Evolutionary conservation across 1,139 yeast genomes (phyloP).

Genomic region (Debaryomycetaceae sp.): DNA sequence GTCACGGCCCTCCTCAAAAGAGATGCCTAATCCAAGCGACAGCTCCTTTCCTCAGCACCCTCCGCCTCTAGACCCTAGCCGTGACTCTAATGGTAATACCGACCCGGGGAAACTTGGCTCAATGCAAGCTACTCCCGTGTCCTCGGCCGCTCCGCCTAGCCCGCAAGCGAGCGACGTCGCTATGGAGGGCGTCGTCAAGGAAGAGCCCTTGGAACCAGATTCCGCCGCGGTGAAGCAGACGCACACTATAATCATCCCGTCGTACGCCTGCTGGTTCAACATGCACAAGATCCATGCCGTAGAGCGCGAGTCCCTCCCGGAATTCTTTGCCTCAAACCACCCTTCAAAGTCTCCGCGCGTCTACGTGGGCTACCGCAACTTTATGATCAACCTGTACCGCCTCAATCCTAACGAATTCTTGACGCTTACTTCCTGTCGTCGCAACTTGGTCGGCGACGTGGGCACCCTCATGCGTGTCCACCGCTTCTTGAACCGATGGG

Average conservation of each 20-base stretch:
- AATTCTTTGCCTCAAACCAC: constrained; percentile 68
- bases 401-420: constrained; percentile 87
- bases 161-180: too few relatives aligned
- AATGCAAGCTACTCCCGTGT: too few relatives aligned
- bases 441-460: constrained; percentile 93
- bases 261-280: constrained; percentile 87
- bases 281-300: constrained; percentile 56
- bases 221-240: constrained; percentile 39
- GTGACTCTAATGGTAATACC: too few relatives aligned
- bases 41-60: too few relatives aligned
- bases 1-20: too few relatives aligned
- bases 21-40: too few relatives aligned
- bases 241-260: constrained; percentile 85
- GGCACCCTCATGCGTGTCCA: constrained; percentile 88
- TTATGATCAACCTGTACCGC: constrained; percentile 87
- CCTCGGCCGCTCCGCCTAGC: too few relatives aligned
- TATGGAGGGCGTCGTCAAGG: too few relatives aligned
- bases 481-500: constrained; percentile 90
- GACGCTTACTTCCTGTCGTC: constrained; percentile 87
- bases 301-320: constrained; percentile 73
- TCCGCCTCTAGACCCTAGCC: too few relatives aligned
- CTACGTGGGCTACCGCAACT: constrained; percentile 80
- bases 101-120: too few relatives aligned
- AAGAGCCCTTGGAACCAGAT: too few relatives aligned
- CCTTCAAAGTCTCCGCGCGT: constrained; percentile 83